Conservation (phyloP, 805 yeast genomes). For the Hanseniaspora hatyaiensis region DNA sequence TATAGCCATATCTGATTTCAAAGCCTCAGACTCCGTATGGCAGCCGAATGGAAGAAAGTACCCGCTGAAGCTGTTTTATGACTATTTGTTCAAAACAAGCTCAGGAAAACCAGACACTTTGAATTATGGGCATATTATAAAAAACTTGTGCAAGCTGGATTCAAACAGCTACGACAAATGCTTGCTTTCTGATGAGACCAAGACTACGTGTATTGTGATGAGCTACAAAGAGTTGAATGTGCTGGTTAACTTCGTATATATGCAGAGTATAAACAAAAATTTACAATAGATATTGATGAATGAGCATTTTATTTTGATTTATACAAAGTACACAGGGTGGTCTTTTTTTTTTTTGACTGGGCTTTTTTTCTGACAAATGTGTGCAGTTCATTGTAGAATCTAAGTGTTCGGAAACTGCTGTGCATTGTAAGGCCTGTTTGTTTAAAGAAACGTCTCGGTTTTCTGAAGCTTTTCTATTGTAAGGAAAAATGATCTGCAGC, state of each 20-base stretch:
- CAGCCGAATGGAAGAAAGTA: constrained; percentile 66
- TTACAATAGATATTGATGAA: no score
- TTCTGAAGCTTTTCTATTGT: no score
- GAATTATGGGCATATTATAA: constrained; percentile 71
- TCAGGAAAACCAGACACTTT: constrained; percentile 64
- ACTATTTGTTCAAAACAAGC: constrained; percentile 72
- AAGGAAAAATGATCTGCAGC: background rate
- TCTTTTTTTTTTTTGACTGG: background rate
- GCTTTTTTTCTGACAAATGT: no score
- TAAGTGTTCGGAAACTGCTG: no score
- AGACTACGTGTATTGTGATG: constrained; percentile 70
- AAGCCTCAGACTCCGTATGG: constrained; percentile 46
- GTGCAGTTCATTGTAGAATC: no score
- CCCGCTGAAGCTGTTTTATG: constrained; percentile 62
- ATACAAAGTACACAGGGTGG: background rate
- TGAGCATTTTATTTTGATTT: background rate
- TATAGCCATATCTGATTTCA: constrained; percentile 61
- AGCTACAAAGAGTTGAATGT: constrained; percentile 73
- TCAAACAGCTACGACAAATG: constrained; percentile 81
- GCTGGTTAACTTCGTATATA: constrained; percentile 54
- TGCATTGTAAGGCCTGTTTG: no score
- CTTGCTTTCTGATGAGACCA: constrained; percentile 71
- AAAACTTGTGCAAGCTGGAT: constrained; percentile 75
- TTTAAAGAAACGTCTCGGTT: no score
- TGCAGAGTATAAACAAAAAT: constrained; percentile 2